Conservation (phyloP, 257 asterid genomes). For the Capsicum chinense region DNA sequence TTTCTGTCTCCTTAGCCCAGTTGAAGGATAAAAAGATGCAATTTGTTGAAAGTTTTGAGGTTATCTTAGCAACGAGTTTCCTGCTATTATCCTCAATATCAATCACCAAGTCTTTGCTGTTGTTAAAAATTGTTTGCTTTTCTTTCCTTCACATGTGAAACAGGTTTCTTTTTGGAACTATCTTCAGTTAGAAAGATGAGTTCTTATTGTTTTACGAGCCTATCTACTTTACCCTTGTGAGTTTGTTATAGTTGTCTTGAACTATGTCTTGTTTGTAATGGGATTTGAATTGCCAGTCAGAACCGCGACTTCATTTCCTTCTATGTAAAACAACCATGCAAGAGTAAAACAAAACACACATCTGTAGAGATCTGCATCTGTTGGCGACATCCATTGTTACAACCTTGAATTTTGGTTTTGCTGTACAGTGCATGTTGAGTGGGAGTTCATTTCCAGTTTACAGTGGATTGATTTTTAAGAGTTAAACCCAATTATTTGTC, state of each 20-base stretch:
- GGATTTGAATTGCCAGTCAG: background rate
- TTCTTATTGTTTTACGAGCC: background rate
- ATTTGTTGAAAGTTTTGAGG: conserved; percentile 28
- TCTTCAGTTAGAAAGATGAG: conserved; percentile 12
- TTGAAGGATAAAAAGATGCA: conserved; percentile 24
- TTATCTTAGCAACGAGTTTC: conserved; percentile 2
- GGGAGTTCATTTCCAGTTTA: background rate
- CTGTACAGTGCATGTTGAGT: background rate
- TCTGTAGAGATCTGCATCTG: background rate
- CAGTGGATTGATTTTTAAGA: background rate
- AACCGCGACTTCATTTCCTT: background rate
- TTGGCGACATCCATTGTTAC: background rate
- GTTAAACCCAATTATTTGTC: background rate
- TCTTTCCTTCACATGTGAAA: conserved; percentile 23
- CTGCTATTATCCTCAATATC: background rate
- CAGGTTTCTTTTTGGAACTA: background rate
- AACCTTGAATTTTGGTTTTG: conserved; percentile 8
- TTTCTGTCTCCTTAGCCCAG: background rate
- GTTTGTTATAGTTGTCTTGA: background rate
- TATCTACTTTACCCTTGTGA: conserved; percentile 4
- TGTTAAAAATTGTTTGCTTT: conserved; percentile 24
- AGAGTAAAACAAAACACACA: background rate
- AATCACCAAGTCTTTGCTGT: background rate
- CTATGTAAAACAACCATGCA: background rate
- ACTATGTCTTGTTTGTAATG: conserved; percentile 21